A percentile compares a stretch with the other conserved stretches of the same genome.
Conservation (phyloP, 169 alveolate species). For the Eimeria mitis region DNA sequence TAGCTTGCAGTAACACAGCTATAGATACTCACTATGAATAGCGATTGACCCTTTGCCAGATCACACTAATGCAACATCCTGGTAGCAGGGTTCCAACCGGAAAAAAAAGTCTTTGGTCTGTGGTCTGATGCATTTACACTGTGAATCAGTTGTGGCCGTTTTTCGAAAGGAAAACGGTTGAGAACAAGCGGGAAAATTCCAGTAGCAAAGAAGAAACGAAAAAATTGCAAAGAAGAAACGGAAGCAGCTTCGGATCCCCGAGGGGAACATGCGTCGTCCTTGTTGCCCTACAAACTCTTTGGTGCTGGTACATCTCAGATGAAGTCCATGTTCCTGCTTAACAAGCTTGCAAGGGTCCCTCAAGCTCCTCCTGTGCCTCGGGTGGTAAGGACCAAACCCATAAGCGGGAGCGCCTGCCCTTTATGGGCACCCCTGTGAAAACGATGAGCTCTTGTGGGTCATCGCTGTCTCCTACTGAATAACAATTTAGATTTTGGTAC, state of each 20-base stretch:
- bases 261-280: neutral
- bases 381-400: conserved; percentile 49
- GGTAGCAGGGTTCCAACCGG: neutral
- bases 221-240: neutral
- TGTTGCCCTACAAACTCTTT: neutral
- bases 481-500: neutral
- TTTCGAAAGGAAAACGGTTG: too few species aligned
- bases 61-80: neutral
- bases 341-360: conserved; percentile 23
- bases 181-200: neutral
- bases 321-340: neutral
- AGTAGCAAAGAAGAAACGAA: neutral
- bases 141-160: neutral
- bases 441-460: conserved; percentile 54
- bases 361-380: conserved; percentile 39
- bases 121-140: neutral
- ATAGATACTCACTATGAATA: neutral
- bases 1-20: neutral
- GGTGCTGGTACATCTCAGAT: neutral
- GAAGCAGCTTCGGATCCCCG: neutral
- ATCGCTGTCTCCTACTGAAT: conserved; percentile 10
- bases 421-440: conserved; percentile 28
- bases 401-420: neutral
- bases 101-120: neutral
- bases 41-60: neutral